These are phyloP conservation scores for Pseudotsuga menziesii DNA, from an alignment of 75 land plant species.

Conservation along the genomic window DNA sequence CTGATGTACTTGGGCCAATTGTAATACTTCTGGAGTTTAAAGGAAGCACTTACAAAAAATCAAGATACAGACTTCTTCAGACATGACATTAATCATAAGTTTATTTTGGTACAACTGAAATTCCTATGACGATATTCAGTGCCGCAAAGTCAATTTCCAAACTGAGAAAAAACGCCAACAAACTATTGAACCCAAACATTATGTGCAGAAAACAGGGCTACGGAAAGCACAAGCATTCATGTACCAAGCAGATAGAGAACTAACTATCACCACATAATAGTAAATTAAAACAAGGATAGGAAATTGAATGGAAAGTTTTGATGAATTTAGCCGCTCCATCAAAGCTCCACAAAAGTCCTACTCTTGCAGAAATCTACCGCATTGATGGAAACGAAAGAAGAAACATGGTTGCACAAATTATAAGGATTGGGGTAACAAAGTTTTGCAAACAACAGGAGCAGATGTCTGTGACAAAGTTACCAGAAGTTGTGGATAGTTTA, in stretches of 20 bases:
- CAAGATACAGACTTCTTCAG: no score
- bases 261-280: not conserved
- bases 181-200: not conserved
- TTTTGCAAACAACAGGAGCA: not conserved
- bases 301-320: not conserved
- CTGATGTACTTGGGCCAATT: no score
- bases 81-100: no score
- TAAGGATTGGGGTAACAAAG: not conserved
- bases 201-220: not conserved
- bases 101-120: not conserved
- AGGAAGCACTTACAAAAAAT: no score
- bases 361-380: not conserved
- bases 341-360: not conserved
- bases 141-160: not conserved
- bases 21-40: no score
- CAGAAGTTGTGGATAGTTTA: no score
- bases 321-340: no score
- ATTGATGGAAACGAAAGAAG: not conserved
- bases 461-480: no score
- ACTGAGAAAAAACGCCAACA: not conserved
- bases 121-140: not conserved
- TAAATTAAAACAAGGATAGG: not conserved
- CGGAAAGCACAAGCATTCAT: not conserved
- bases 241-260: not conserved
- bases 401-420: not conserved